Evolutionary conservation across 257 asterid species (phyloP).

Genomic region (Eustoma russellianum): DNA sequence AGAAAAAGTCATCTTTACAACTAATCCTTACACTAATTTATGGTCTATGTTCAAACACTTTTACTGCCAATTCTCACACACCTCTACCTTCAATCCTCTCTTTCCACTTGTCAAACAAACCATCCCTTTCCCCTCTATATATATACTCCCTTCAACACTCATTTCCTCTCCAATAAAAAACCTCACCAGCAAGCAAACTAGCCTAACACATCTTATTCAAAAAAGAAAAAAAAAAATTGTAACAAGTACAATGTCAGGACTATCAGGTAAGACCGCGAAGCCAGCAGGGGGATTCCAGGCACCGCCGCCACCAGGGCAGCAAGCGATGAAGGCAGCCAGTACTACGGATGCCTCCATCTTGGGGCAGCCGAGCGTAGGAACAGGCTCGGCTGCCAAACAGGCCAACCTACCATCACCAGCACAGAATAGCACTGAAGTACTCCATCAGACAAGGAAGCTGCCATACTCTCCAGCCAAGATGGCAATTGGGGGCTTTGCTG

Average conservation of each 20-base stretch:
- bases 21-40: not conserved
- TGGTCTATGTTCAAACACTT: not conserved
- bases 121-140: not conserved
- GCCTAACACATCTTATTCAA: not conserved
- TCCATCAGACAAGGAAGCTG: conserved; percentile 44
- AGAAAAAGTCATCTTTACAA: not conserved
- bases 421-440: conserved; percentile 52
- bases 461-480: conserved; percentile 36
- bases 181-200: not conserved
- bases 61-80: conserved; percentile 7
- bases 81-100: not conserved
- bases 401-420: conserved; percentile 35
- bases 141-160: conserved; percentile 5
- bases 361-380: conserved; percentile 16
- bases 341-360: conserved; percentile 19
- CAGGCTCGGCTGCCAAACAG: conserved; percentile 26
- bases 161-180: not conserved
- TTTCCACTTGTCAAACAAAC: conserved; percentile 9
- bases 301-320: conserved; percentile 47
- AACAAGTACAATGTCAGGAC: conserved; percentile 34
- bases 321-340: conserved; percentile 14
- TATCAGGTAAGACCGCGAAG: conserved; percentile 29
- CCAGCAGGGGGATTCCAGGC: conserved; percentile 23
- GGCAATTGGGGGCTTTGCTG: conserved; percentile 46
- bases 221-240: not conserved